Percentiles rank a stretch among this genome's conserved stretches.
phyloP scores from a whole-genome alignment of 768 basidiomycete genomes.

The Lactifluus hygrophoroides region DNA sequence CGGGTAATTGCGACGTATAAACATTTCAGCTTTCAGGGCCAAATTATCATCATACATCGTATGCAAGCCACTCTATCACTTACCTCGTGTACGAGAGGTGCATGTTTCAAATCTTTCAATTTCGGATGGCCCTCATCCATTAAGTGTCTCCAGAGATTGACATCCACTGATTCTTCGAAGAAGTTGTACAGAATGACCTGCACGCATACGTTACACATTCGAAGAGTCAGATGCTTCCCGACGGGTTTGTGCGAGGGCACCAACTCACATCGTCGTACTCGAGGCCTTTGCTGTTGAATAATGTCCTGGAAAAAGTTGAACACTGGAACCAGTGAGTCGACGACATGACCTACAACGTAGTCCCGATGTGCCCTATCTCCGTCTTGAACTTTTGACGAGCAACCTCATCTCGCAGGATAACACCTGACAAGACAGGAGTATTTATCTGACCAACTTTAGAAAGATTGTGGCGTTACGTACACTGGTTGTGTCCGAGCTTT shows the following conservation, averaged over 20 bases:
- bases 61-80: background rate
- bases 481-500: conserved; percentile 59
- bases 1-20: conserved; percentile 67
- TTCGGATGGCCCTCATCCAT: background rate
- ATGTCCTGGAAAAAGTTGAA: conserved; percentile 29
- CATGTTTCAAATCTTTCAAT: background rate
- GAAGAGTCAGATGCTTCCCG: background rate
- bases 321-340: background rate
- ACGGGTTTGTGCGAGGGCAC: background rate
- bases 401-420: conserved; percentile 55
- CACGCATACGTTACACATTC: background rate
- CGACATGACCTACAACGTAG: conserved; percentile 41
- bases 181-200: conserved; percentile 71
- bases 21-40: conserved; percentile 43
- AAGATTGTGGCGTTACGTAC: conserved; percentile 29
- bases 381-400: conserved; percentile 39
- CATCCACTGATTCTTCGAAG: conserved; percentile 53
- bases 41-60: background rate
- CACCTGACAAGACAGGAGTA: conserved; percentile 34
- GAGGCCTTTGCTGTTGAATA: conserved; percentile 58
- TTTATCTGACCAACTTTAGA: background rate
- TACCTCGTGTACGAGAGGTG: conserved; percentile 6
- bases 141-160: conserved; percentile 18
- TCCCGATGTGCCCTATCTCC: conserved; percentile 48
- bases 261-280: conserved; percentile 53